These are phyloP conservation scores for Albifimbria verrucaria DNA, from an alignment of 2,329 filamentous ascomycete species.

Conservation along the genomic window DNA sequence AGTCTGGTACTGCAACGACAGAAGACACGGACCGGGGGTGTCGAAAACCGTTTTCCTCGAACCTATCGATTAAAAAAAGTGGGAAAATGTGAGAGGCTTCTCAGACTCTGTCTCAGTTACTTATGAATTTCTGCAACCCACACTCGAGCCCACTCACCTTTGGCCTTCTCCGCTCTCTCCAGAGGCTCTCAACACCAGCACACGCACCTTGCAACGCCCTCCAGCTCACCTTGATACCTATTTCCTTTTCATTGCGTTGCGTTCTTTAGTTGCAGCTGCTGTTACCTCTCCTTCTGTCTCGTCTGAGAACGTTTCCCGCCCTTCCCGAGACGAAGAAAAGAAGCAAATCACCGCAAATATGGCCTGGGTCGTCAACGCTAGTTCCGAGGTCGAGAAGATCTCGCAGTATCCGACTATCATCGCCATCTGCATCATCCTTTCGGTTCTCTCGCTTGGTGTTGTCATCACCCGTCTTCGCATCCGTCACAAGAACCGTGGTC, in stretches of 20 bases:
- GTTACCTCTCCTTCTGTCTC: no score
- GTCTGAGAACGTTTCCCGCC: no score
- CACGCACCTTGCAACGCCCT: not conserved
- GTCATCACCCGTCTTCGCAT: conserved; percentile 41
- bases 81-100: not conserved
- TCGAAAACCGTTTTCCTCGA: not conserved
- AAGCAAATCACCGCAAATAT: conserved; percentile 24
- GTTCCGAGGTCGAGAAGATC: conserved; percentile 39
- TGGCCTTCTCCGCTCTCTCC: not conserved
- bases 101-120: not conserved
- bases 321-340: not conserved
- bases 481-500: conserved; percentile 36
- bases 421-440: conserved; percentile 43
- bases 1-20: not conserved
- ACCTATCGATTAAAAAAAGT: no score
- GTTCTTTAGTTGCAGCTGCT: no score
- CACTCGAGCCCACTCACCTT: not conserved
- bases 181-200: not conserved
- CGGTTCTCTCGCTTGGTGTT: conserved; percentile 36
- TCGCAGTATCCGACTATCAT: conserved; percentile 49
- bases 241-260: no score
- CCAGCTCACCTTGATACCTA: no score
- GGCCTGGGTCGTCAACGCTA: conserved; percentile 49
- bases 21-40: not conserved
- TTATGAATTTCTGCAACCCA: not conserved